Evolutionary conservation across 257 asterid genomes (phyloP).

Genomic region (Solanum commersonii): DNA sequence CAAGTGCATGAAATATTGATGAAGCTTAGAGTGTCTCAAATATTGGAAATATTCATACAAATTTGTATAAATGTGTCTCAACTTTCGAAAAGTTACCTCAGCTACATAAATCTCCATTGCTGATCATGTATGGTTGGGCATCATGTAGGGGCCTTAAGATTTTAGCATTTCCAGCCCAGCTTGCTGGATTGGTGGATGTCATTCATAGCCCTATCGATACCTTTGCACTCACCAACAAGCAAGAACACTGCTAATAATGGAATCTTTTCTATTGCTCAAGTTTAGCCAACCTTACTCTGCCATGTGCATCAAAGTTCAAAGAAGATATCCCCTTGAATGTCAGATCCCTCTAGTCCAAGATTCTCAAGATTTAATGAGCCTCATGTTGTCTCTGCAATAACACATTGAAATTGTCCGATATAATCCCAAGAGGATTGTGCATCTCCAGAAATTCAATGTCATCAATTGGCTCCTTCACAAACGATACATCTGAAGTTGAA

Average conservation of each 20-base stretch:
- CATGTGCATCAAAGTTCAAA: background rate
- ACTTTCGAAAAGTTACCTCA: background rate
- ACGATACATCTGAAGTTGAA: background rate
- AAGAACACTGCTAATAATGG: background rate
- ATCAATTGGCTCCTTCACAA: background rate
- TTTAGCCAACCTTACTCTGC: background rate
- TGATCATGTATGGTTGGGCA: background rate
- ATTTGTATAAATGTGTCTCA: background rate
- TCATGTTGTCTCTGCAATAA: background rate
- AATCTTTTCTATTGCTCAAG: background rate
- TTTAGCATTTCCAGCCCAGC: background rate
- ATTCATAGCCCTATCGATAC: background rate
- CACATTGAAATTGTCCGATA: background rate
- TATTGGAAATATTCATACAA: background rate
- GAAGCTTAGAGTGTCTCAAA: background rate
- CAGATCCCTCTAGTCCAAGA: background rate
- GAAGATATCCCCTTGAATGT: background rate
- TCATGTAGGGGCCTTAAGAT: background rate
- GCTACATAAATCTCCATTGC: background rate
- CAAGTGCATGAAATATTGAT: background rate
- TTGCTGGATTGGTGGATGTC: background rate
- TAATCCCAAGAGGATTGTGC: background rate
- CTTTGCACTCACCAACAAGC: background rate
- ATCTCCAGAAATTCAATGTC: too few species aligned
- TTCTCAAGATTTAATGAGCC: background rate